Percentiles rank a stretch among this genome's conserved stretches.
These are phyloP conservation scores for Fusarium foetens DNA, from an alignment of 2,329 filamentous ascomycete species.

Conservation along the genomic window DNA sequence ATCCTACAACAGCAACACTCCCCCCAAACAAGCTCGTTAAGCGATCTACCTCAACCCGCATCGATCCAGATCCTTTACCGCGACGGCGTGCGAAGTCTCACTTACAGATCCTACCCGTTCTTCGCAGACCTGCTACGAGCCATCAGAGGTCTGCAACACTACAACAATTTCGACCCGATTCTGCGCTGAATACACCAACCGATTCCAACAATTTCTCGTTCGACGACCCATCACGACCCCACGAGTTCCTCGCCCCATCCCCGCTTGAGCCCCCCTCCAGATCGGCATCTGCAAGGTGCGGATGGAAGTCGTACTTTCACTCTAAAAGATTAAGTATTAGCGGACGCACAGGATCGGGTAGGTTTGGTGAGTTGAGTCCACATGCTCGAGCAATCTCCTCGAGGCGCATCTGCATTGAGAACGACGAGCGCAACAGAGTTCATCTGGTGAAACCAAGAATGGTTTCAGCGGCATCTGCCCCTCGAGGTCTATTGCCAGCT, in stretches of 20 bases:
- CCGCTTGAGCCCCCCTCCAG: constrained; percentile 36
- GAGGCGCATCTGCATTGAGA: constrained; percentile 45
- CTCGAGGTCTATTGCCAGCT: constrained; percentile 37
- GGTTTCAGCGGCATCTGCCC: constrained; percentile 45
- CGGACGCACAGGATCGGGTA: constrained; percentile 36
- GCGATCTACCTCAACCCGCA: constrained; percentile 68
- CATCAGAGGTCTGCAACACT: constrained; percentile 80
- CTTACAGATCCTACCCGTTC: constrained; percentile 70
- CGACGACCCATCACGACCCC: constrained; percentile 48
- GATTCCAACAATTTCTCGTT: constrained; percentile 49
- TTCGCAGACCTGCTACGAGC: constrained; percentile 80
- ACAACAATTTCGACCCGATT: constrained; percentile 60
- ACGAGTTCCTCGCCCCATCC: constrained; percentile 45
- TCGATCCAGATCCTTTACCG: constrained; percentile 54
- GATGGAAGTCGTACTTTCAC: constrained; percentile 70
- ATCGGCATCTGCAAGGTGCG: constrained; percentile 31
- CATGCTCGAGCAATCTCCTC: constrained; percentile 33
- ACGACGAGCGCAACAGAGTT: constrained; percentile 41
- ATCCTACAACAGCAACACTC: constrained; percentile 55
- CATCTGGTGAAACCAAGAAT: constrained; percentile 53
- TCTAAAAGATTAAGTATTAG: constrained; percentile 48
- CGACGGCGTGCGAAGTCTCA: constrained; percentile 67
- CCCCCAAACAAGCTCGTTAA: constrained; percentile 83
- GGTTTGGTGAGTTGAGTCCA: constrained; percentile 44
- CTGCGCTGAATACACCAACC: constrained; percentile 40